Percentiles rank a stretch among this genome's conserved stretches.
Evolutionary conservation across 2,329 filamentous ascomycete species (phyloP).

Genomic region (Colletotrichum sp.): DNA sequence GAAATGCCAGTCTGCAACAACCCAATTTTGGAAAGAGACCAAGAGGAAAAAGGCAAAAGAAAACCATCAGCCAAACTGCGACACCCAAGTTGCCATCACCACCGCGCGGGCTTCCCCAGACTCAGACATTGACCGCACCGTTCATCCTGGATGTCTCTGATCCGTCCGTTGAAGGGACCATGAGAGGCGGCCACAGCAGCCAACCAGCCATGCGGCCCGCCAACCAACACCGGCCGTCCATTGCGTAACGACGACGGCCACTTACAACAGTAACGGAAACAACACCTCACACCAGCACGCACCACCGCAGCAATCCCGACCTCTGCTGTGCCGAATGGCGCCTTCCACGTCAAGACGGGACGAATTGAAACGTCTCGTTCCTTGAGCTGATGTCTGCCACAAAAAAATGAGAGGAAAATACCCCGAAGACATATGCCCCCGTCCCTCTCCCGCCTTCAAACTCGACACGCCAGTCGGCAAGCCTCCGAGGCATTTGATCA

Average conservation of each 20-base stretch:
- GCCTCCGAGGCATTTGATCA: neutral
- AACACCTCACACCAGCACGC: neutral
- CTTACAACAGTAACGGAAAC: neutral
- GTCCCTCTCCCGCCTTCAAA: neutral
- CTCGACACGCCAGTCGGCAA: neutral
- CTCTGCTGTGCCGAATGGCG: neutral
- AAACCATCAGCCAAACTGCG: neutral
- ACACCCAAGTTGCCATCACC: neutral
- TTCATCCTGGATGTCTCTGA: neutral
- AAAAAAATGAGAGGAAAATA: slow-evolving; percentile 5
- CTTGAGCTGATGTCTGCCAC: slow-evolving; percentile 12
- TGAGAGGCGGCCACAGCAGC: neutral
- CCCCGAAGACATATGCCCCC: neutral
- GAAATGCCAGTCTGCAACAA: neutral
- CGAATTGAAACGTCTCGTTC: slow-evolving; percentile 13
- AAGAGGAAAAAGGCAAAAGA: neutral
- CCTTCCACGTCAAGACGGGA: neutral
- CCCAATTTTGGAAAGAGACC: neutral
- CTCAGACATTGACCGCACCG: neutral
- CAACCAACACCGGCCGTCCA: neutral
- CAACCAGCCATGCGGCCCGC: neutral
- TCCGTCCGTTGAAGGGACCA: neutral
- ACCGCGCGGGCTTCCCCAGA: neutral
- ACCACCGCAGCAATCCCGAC: neutral
- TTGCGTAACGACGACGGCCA: neutral